A percentile compares a stretch with the other conserved stretches of the same genome.
Evolutionary conservation across 768 basidiomycete species (phyloP).

Genomic region (Pisolithus marmoratus): DNA sequence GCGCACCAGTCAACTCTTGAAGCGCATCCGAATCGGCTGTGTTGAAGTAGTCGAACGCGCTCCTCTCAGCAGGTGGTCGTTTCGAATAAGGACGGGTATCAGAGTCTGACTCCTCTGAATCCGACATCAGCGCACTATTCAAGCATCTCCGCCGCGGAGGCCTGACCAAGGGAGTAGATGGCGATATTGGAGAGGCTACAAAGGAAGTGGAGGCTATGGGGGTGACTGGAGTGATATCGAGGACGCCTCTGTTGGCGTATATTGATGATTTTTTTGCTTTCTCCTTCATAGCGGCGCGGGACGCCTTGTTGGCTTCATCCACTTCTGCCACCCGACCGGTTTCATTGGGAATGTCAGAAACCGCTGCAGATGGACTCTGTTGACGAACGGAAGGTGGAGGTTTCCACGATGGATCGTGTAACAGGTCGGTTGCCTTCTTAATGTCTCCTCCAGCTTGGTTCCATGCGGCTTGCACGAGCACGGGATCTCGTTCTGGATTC

Average conservation of each 20-base stretch:
- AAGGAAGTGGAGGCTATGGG: conserved; percentile 34
- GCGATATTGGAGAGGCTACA: neutral
- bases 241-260: conserved; percentile 58
- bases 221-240: conserved; percentile 43
- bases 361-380: conserved; percentile 5
- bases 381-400: conserved; percentile 24
- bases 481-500: conserved; percentile 39
- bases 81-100: conserved; percentile 35
- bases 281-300: conserved; percentile 59
- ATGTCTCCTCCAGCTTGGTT: conserved; percentile 53
- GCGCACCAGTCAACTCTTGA: conserved; percentile 70
- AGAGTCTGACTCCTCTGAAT: conserved; percentile 46
- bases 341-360: conserved; percentile 23
- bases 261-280: conserved; percentile 81
- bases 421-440: conserved; percentile 51
- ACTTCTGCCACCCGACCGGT: conserved; percentile 65
- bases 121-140: conserved; percentile 62
- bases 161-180: conserved; percentile 28
- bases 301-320: conserved; percentile 67
- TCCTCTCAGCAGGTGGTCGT: conserved; percentile 33
- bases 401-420: conserved; percentile 55
- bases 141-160: conserved; percentile 44
- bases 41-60: conserved; percentile 68
- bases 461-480: conserved; percentile 62
- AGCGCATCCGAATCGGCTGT: conserved; percentile 53